Percentiles rank a stretch among this genome's conserved stretches.
These are phyloP conservation scores for Mucor racemosus DNA, from an alignment of 371 early-diverging fungal species.

Conservation along the genomic window DNA sequence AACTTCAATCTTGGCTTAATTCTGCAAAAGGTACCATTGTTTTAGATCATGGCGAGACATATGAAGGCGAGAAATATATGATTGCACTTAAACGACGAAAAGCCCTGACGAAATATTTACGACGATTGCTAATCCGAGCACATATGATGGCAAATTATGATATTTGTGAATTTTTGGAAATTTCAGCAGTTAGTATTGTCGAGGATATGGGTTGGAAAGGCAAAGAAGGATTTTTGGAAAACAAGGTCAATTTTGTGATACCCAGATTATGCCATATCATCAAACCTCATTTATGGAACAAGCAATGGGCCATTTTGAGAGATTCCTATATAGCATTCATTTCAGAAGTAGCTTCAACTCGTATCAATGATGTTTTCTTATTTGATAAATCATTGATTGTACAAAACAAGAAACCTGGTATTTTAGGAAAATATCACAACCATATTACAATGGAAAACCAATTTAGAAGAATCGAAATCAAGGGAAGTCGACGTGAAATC, in stretches of 20 bases:
- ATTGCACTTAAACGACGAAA: constrained; percentile 60
- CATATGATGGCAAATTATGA: constrained; percentile 71
- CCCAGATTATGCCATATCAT: constrained; percentile 44
- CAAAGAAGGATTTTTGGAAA: constrained; percentile 78
- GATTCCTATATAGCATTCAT: constrained; percentile 61
- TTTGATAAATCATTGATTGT: constrained; percentile 44
- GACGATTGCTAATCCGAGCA: constrained; percentile 55
- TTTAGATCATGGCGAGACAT: constrained; percentile 19
- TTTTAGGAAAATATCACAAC: constrained; percentile 51
- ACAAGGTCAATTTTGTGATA: constrained; percentile 54
- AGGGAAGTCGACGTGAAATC: constrained; percentile 66
- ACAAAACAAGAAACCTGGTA: constrained; percentile 31
- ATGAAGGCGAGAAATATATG: constrained; percentile 34
- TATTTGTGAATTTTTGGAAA: constrained; percentile 80
- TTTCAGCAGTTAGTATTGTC: constrained; percentile 74
- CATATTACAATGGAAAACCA: constrained; percentile 62
- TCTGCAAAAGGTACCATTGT: constrained; percentile 37
- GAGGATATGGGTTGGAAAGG: constrained; percentile 87
- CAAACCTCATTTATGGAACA: constrained; percentile 56
- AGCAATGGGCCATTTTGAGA: constrained; percentile 73
- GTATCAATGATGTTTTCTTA: constrained; percentile 55
- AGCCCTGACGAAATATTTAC: constrained; percentile 70
- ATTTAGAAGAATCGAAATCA: constrained; percentile 69
- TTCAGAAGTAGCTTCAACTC: constrained; percentile 47
- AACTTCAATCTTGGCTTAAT: constrained; percentile 47